Conservation (phyloP, 441 rosid genomes). For the Corymbia citriodora region DNA sequence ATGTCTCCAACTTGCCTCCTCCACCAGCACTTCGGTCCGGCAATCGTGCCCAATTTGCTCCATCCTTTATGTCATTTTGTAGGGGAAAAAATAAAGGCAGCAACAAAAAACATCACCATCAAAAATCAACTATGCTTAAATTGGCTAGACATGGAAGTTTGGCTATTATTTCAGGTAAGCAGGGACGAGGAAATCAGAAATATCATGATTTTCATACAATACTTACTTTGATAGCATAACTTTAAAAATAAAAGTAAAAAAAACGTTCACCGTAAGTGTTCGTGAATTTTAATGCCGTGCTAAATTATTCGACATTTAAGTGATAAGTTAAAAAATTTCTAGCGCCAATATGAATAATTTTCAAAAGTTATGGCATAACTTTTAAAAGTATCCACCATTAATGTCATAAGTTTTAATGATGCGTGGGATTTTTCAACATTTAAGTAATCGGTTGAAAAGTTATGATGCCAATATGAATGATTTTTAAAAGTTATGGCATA, state of each 20-base stretch:
- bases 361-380: background rate
- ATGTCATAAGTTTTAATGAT: background rate
- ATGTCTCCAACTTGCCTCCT: background rate
- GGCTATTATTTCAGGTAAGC: background rate
- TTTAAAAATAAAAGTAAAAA: background rate
- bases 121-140: background rate
- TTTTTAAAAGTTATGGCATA: background rate
- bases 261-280: rapidly evolving
- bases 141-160: background rate
- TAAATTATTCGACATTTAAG: rapidly evolving
- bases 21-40: background rate
- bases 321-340: background rate
- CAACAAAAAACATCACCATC: background rate
- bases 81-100: background rate
- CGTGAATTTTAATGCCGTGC: background rate
- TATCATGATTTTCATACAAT: background rate
- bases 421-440: rapidly evolving
- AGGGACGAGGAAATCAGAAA: background rate
- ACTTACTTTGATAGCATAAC: background rate
- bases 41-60: background rate
- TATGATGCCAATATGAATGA: rapidly evolving
- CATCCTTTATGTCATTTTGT: background rate
- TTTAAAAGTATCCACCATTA: background rate
- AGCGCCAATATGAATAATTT: background rate
- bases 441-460: background rate